phyloP scores from a whole-genome alignment of 441 rosid species.

The Aquilaria agallochum region DNA sequence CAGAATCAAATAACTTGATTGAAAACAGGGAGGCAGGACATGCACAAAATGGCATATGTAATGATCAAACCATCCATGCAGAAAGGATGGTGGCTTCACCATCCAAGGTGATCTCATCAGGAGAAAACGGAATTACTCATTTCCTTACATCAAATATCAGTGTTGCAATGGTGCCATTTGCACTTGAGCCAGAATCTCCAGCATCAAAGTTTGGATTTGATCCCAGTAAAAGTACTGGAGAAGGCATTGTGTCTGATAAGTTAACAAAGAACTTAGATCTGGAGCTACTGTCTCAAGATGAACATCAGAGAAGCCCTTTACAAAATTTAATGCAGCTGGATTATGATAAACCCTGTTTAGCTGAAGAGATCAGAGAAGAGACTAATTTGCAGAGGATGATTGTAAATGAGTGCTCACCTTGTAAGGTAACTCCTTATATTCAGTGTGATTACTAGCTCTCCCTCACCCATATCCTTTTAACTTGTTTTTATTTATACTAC shows the following conservation, averaged over 20 bases:
- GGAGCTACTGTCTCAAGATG: slow-evolving; percentile 22
- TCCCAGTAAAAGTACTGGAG: slow-evolving; percentile 19
- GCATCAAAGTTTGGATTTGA: slow-evolving; percentile 16
- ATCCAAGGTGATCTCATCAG: slow-evolving; percentile 19
- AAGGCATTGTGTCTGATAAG: slow-evolving; percentile 22
- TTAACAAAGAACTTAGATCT: slow-evolving; percentile 32
- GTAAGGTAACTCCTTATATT: slow-evolving; percentile 31
- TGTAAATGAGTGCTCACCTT: slow-evolving; percentile 23
- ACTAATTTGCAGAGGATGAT: no score
- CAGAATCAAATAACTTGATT: slow-evolving; percentile 16
- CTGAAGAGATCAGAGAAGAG: no score
- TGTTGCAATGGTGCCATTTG: slow-evolving; percentile 6
- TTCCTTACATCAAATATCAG: slow-evolving; percentile 18
- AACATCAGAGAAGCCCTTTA: slow-evolving; percentile 11
- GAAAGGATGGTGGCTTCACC: slow-evolving; percentile 22
- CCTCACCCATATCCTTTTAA: slow-evolving; percentile 13
- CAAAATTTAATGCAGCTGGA: no score
- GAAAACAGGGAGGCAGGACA: slow-evolving; percentile 27
- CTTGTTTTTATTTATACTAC: slow-evolving; percentile 10
- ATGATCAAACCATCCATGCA: slow-evolving; percentile 25
- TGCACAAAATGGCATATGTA: slow-evolving; percentile 12
- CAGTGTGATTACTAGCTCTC: slow-evolving; percentile 5
- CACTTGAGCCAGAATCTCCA: slow-evolving; percentile 22
- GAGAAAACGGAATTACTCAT: slow-evolving; percentile 24
- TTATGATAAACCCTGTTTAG: no score